Base-by-base conservation (phyloP, 495 filamentous ascomycete genomes). In the Aspergillus indologenus region DNA sequence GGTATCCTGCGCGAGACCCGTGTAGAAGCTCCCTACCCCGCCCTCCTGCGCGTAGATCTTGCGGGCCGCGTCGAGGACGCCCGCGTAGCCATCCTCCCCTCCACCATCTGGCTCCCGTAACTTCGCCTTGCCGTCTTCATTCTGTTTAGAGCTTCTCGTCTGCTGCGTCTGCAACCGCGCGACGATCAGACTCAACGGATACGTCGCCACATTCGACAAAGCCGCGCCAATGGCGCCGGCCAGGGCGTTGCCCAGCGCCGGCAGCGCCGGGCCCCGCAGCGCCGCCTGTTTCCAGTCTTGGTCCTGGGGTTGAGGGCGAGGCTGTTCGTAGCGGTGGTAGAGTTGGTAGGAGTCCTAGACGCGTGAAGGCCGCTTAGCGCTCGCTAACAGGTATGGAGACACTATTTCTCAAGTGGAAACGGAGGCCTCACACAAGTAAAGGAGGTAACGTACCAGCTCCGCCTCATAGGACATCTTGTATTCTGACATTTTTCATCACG, bases 81-180 rank as follows among this genome's bases (percentile, higher is more conserved):
- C 79, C 14, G 67, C 72, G 71, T 94, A 89, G 42, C 74, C 69
- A 56, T 85, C 45, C 21, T 80, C 75, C 5, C 49, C 44, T 14
- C 24, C 40, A 17, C 50, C 53, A 9, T 48, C 48, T 18, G 34
- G 22, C 23, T 47, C 44, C 18, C 7, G 8, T 23, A 22, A 18
- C 19, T 20, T n/a, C n/a, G n/a, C n/a, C n/a, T n/a, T 18, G 3
- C 9, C 4, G 26, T 24, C 29, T 6, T 55, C 47, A 14, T 24
- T 5, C 43, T 52, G 86, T 75, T 12, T 15, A 15, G n/a, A 48
- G 8, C 56, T 22, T 57, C 84, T 85, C 44, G 83, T 81, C 70
- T 95, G 90, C 12, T 96, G 91, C 14, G 90, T 89, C 72, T 96
- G 91, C 5, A 96, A 82, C 14, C 91, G 83, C 17, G 91, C 90